Evolutionary conservation across 768 basidiomycete species (phyloP), one percentile per base, ranked within the genome.

Genomic region (Galerina marginata): DNA sequence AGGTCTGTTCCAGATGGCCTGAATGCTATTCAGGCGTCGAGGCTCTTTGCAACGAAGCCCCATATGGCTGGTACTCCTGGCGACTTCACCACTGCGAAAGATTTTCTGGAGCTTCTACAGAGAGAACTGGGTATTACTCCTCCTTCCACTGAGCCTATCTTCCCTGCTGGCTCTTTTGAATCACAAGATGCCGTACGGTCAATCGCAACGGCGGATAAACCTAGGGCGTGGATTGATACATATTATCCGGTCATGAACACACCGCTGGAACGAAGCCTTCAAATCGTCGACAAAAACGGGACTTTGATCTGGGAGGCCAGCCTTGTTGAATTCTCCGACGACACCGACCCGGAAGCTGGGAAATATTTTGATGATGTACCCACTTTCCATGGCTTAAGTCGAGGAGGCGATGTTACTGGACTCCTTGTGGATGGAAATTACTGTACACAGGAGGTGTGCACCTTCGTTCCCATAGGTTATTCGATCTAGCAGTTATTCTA

Each of bases 161-260:
- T 82, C 67, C 74, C 86, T 16, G 90, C 92, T n/a, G 92, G 92
- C 2, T 82, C 89, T 25, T 66, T 73, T 5, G 80, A 83, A 58
- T 90, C 90, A 14, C 88, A 86, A 56, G 77, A 82, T 43, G 85
- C 89, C 7, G 91, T 90, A 1, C 79, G 87, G n/a, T 73, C 74
- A 20, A 76, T 84, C 53, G 79, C 83, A 0, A 75, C 75, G 37
- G 65, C 74, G 3, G 11, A 73, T 69, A 25, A 71, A 72, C 23
- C 87, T 38, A 62, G 75, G 1, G 90, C 87, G 54, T 94, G 92
- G 91, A 86, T 93, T 57, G 91, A 93, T 63, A 81, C 83, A 43
- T 96, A 97, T 74, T 95, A 90, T 74, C 93, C 95, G 1, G 79
- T 93, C 29, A 79, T 96, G 79, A 92, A 95, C 73, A 88, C 84